Conservation (phyloP, 257 asterid genomes). For the Solanum ossicruentum region DNA sequence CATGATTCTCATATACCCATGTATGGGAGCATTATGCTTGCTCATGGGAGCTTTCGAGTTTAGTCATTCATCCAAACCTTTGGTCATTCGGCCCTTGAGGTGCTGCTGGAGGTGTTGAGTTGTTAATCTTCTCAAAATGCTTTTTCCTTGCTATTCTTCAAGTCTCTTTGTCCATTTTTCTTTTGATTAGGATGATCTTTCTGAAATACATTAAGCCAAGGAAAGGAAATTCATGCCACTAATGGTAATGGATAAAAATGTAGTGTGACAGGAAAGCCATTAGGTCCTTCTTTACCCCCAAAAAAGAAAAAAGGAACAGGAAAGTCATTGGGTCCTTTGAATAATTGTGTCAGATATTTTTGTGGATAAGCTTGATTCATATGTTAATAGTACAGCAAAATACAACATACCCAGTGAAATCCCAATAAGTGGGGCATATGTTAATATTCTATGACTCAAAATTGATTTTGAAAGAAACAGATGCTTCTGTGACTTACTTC, state of each 20-base stretch:
- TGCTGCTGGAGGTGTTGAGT: neutral
- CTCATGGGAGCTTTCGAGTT: neutral
- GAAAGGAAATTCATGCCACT: neutral
- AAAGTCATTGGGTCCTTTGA: neutral
- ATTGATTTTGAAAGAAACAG: neutral
- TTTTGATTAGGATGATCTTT: neutral
- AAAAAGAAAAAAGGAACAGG: neutral
- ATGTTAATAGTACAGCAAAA: neutral
- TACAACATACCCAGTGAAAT: too few species aligned
- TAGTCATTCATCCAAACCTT: neutral
- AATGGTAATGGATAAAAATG: neutral
- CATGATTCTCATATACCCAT: neutral
- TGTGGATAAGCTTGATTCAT: neutral
- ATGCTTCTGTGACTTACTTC: neutral
- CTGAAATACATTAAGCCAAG: neutral
- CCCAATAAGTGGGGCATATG: neutral
- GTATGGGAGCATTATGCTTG: neutral
- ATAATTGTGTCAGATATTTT: neutral
- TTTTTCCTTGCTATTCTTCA: neutral
- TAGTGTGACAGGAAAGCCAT: neutral
- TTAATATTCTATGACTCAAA: neutral
- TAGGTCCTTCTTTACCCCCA: neutral
- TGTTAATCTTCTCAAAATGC: neutral
- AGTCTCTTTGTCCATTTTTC: neutral
- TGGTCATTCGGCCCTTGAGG: neutral